Base-by-base conservation (phyloP, 208 protist genomes). In the Blastocrithidia nonstop region DNA sequence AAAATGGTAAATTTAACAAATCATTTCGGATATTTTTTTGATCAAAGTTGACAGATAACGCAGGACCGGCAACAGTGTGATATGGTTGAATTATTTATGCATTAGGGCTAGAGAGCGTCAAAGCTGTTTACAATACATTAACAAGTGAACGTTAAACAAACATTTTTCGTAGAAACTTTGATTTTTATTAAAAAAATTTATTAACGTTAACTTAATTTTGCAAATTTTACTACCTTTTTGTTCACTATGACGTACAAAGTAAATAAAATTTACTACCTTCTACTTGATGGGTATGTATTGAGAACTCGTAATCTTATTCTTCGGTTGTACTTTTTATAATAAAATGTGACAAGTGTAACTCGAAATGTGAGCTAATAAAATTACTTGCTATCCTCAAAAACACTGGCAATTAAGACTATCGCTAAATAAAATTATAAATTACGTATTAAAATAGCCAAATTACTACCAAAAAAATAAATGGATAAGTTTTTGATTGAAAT, bases 81-180 rank as follows among this genome's bases (percentile, higher is more conserved):
- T 92, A 92, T 22, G 83, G 83, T 66, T 92, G 83, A 15, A 71
- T 78, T 0, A 78, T 65, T 1, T 62, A 66, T 20, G 87, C 32
- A 5, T 86, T 54, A 15, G 79, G 44, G 40, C 63, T 67, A 0
- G 81, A 61, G n/a, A 78, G 50, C 50, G 69, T 66, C 4, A 89
- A 50, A 0, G 68, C 45, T 15, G 58, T 49, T 20, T n/a, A n/a
- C n/a, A n/a, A n/a, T n/a, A n/a, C 29, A 13, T 11, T 35, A 13
- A 35, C 11, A 35, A 35, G 29, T 35, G 29, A 11, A 35, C 29
- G 29, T 35, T 13, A 13, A 11, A 35, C 29, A 35, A 35, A 35
- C 13, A 13, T 11, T 35, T 35, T 35, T 35, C n/a, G n/a, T n/a
- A n/a, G n/a, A n/a, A n/a, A n/a, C n/a, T n/a, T n/a, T n/a, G n/a